Conservation (phyloP, 2,329 filamentous ascomycete species). For the Chrysoporthe deuterocubensis region DNA sequence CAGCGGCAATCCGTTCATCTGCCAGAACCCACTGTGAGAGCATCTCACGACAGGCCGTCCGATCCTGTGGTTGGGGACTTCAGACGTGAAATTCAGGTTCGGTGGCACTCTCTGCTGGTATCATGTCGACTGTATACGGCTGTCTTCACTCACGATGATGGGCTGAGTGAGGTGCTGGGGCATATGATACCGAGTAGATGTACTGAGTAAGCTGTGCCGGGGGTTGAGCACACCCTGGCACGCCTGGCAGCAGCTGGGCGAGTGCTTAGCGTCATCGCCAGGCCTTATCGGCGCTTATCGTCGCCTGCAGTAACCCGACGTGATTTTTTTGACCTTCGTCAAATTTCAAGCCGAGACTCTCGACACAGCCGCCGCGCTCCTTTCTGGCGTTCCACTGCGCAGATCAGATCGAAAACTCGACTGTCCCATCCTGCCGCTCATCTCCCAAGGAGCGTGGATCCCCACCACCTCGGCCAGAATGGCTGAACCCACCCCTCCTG, state of each 20-base stretch:
- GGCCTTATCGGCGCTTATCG: slow-evolving; percentile 17
- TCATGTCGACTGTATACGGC: too few relatives aligned
- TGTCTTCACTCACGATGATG: too few relatives aligned
- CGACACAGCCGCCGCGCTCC: neutral
- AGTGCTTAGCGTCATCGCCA: slow-evolving; percentile 4
- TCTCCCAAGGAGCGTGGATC: neutral
- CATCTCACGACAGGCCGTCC: too few relatives aligned
- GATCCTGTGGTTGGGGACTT: too few relatives aligned
- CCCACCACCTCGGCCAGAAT: slow-evolving; percentile 17
- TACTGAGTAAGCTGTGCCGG: too few relatives aligned
- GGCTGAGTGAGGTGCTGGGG: too few relatives aligned
- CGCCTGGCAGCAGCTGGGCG: neutral
- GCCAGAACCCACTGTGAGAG: too few relatives aligned
- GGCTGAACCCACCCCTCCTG: slow-evolving; percentile 25
- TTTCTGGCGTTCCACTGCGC: neutral
- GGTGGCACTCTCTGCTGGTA: too few relatives aligned
- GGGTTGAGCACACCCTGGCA: too few relatives aligned
- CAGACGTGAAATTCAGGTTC: too few relatives aligned
- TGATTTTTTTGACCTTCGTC: slow-evolving; percentile 15
- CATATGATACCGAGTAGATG: too few relatives aligned
- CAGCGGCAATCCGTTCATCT: too few relatives aligned
- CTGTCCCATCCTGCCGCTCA: neutral
- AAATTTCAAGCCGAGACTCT: neutral
- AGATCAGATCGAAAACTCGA: neutral
- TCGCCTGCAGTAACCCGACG: neutral